Evolutionary conservation across 2,329 filamentous ascomycete genomes (phyloP).

Genomic region (Verticillium zaregamsianum): DNA sequence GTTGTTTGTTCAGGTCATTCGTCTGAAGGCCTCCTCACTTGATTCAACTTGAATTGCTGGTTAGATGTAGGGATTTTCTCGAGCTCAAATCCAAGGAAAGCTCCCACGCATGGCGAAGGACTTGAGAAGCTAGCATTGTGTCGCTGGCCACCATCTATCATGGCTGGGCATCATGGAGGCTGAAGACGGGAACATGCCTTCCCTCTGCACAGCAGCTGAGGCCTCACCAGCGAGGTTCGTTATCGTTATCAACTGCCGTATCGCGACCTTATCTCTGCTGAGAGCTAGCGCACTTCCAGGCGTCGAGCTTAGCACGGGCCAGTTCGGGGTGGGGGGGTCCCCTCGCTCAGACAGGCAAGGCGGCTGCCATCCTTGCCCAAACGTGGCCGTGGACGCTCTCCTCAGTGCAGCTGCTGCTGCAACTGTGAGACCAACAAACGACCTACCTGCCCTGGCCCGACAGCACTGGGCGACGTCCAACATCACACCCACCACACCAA

Average conservation of each 20-base stretch:
- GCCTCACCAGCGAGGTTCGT: not conserved
- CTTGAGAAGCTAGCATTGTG: too few relatives aligned
- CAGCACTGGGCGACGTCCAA: not conserved
- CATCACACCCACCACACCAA: not conserved
- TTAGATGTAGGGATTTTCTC: too few relatives aligned
- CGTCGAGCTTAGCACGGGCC: not conserved
- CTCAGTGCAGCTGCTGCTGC: not conserved
- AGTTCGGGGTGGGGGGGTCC: not conserved
- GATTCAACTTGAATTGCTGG: not conserved
- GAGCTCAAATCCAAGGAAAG: too few relatives aligned
- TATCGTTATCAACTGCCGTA: not conserved
- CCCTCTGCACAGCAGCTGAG: not conserved
- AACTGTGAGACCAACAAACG: not conserved
- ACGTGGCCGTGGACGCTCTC: not conserved
- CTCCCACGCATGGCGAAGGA: too few relatives aligned
- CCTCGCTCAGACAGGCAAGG: not conserved
- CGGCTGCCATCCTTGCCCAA: not conserved
- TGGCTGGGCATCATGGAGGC: too few relatives aligned
- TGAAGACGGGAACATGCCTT: too few relatives aligned
- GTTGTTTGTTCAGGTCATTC: too few relatives aligned
- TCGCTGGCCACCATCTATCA: too few relatives aligned
- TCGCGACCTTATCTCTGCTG: not conserved
- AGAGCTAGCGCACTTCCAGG: not conserved
- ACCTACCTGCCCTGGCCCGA: not conserved
- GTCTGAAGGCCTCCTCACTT: not conserved